These are phyloP conservation scores for Ilyonectria sp. DNA, from an alignment of 2,329 filamentous ascomycete species.

Conservation along the genomic window DNA sequence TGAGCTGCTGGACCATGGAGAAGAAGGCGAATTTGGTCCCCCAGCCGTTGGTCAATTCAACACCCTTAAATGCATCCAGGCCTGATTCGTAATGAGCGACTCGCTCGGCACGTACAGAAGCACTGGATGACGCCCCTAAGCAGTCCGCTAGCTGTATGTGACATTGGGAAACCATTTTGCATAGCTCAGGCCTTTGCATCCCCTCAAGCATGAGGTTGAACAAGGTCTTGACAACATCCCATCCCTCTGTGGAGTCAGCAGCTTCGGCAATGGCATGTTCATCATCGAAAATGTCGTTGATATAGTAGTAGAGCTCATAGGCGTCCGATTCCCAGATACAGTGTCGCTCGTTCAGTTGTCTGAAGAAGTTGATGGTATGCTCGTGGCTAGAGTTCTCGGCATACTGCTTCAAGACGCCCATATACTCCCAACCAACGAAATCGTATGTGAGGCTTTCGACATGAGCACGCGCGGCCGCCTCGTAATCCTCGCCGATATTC, in stretches of 20 bases:
- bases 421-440: neutral
- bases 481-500: neutral
- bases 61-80: neutral
- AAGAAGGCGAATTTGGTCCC: neutral
- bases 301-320: neutral
- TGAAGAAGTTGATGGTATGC: neutral
- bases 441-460: neutral
- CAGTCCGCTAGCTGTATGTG: neutral
- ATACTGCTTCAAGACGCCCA: neutral
- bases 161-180: neutral
- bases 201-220: neutral
- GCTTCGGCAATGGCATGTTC: neutral
- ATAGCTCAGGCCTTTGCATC: neutral
- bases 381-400: neutral
- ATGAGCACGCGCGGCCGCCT: neutral
- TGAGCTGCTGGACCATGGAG: neutral
- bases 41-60: neutral
- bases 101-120: neutral
- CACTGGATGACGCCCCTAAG: neutral
- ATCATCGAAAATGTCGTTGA: neutral
- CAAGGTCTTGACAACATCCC: neutral
- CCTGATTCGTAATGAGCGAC: neutral
- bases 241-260: neutral
- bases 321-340: neutral
- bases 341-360: neutral